A percentile compares a stretch with the other conserved stretches of the same genome.
Conservation (phyloP, 2,329 filamentous ascomycete genomes). For the Trichoderma sp. region DNA sequence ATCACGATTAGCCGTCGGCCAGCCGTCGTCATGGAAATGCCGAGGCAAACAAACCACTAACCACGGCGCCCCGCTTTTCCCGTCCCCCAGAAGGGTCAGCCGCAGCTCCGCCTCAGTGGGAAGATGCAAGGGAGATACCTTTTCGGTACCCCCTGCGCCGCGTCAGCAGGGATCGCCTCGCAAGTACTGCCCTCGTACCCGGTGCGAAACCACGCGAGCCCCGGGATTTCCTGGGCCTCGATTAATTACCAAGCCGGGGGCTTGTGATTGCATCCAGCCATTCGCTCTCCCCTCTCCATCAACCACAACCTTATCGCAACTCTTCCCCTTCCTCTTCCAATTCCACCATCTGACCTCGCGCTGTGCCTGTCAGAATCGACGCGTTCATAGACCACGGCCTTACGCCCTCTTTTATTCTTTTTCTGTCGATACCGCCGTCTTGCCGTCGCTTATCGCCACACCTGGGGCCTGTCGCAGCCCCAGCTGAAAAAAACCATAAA, state of each 20-base stretch:
- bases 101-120: slow-evolving; percentile 14
- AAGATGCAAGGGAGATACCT: not conserved
- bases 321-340: not conserved
- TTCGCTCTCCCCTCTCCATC: not conserved
- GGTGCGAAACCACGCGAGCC: slow-evolving; percentile 14
- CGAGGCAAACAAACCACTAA: slow-evolving; percentile 16
- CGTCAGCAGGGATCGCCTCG: not conserved
- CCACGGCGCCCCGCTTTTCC: slow-evolving; percentile 9
- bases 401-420: not conserved
- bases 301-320: slow-evolving; percentile 11
- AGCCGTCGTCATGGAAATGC: slow-evolving; percentile 7
- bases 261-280: slow-evolving; percentile 17
- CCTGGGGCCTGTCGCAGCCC: slow-evolving; percentile 9
- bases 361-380: not conserved
- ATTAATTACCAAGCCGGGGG: slow-evolving; percentile 18
- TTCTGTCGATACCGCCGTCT: not conserved
- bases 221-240: slow-evolving; percentile 6
- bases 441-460: slow-evolving; percentile 4
- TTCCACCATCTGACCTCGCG: not conserved
- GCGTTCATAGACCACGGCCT: not conserved
- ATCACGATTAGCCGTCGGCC: not conserved
- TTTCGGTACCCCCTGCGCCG: slow-evolving; percentile 6
- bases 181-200: not conserved
- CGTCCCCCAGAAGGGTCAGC: slow-evolving; percentile 10
- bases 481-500: slow-evolving; percentile 9